Evolutionary conservation across 176 grass and related monocot genomes (phyloP), one percentile per base, ranked within the genome.

Genomic region (Oryza coarctata): DNA sequence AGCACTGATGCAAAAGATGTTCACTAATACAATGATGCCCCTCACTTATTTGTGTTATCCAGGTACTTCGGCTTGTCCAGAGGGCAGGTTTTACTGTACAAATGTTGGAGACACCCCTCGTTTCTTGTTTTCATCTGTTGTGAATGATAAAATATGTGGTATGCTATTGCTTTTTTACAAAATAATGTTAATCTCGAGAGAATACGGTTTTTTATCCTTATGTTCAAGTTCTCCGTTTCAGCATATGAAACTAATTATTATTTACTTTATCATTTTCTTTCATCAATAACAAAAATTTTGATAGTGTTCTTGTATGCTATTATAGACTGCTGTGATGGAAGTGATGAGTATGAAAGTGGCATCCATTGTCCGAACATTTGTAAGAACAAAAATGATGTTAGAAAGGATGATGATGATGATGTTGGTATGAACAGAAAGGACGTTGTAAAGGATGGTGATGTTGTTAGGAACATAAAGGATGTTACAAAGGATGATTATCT

Each of bases 241-340:
- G 20, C 12, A 73, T 40, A 0, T 50, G 29, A 2, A 22, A 6
- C 28, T 84, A 88, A 15, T 74, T 74, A 13, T 31, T 76, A 69
- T 65, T 22, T 79, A 18, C 12, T 80, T 18, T 49, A 61, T 77
- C 67, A 58, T 13, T 47, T 80, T 35, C 5, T 76, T 62, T 72
- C 76, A 45, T 75, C 27, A 29, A 36, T 73, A 43, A 15, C 67
- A 85, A 40, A 81, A 78, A 15, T 69, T 2, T 65, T 76, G 57
- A 71, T 11, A 40, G 12, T 63, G 9, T 26, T 20, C 28, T 62
- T 87, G 5, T 26, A 63, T 75, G 9, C 84, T 44, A 64, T 14
- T 89, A 15, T 75, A 99, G 93, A 98, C 86, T 98, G 95, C 62
- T 98, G 95, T 76, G 95, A 98, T 86, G 92, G 95, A 86, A 98